Evolutionary conservation across 305 asterid species (phyloP), one percentile per base, ranked within the genome.

Genomic region (Fraxinus dipetala): DNA sequence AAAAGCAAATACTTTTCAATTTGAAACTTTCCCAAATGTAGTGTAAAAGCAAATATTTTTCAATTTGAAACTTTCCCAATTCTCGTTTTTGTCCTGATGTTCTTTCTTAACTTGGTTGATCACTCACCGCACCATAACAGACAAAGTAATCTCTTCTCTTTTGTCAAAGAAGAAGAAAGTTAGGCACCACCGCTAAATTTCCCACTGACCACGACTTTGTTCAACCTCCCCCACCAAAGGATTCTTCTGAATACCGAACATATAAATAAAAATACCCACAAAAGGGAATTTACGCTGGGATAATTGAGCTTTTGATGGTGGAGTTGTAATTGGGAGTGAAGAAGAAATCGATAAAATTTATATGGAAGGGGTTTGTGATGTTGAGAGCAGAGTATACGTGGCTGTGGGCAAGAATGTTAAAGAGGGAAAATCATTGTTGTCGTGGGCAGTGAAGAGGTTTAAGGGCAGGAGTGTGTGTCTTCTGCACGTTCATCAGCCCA

Each of bases 401-500:
- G 97, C 98, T 6, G 97, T 93, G 72, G 98, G 98, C 4, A 84
- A 90, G 86, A 86, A 92, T 85, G 87, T 90, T 79, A 88, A 90
- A 87, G 91, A 91, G 76, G 95, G 98, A 0, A 92, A 92, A 83
- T 87, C 92, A 78, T 22, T 87, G 84, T 85, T 93, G 73, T 82
- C 81, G 16, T 95, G 97, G 98, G 92, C 92, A n/a, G 75, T 86
- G 79, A 83, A 85, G 78, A 91, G 82, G 78, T 92, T 90, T 81
- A 78, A 87, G 67, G 92, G 91, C 78, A 87, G 83, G 67, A 80
- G 78, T 43, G 84, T 93, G 67, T 88, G 93, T 86, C 89, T 95
- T 83, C 87, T 92, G 59, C 95, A 95, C 86, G 94, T 93, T 89
- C 95, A 95, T 86, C 98, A 84, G 82, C 93, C 97, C 78, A 70